Conservation (phyloP, 169 alveolate genomes). For the Eimeria maxima region DNA sequence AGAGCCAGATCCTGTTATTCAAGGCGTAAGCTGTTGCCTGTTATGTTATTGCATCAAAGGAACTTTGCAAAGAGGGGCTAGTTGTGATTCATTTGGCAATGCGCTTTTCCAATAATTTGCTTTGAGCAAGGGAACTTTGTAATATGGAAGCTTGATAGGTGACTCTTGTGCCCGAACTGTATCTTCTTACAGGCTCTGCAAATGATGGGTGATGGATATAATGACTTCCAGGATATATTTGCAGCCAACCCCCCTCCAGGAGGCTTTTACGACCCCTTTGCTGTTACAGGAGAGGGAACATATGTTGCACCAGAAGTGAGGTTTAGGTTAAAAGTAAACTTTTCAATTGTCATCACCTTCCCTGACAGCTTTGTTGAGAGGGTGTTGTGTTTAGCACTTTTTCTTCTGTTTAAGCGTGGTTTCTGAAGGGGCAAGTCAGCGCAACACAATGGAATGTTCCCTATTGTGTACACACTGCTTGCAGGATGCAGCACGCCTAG, state of each 20-base stretch:
- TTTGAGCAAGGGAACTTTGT: not conserved
- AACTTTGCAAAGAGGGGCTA: not conserved
- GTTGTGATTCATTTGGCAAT: not conserved
- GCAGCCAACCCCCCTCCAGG: conserved; percentile 76
- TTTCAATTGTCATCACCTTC: not conserved
- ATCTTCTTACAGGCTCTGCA: conserved; percentile 65
- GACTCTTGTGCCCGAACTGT: not conserved
- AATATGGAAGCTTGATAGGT: not conserved
- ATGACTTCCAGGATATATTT: conserved; percentile 68
- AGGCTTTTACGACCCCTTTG: conserved; percentile 78
- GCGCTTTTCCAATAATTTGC: not conserved
- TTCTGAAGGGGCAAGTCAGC: not conserved
- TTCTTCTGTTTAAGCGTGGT: not conserved
- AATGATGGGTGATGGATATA: conserved; percentile 65
- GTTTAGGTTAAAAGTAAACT: not conserved
- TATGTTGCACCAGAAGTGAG: conserved; percentile 61
- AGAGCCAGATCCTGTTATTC: conserved; percentile 56
- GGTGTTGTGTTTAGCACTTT: not conserved
- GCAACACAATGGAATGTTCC: not conserved
- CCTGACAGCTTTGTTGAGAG: not conserved
- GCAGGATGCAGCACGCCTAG: conserved; percentile 63
- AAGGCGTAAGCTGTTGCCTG: conserved; percentile 15
- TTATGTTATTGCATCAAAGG: not conserved
- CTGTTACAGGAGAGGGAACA: conserved; percentile 28
- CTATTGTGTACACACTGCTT: not conserved